Percentiles rank a stretch among this genome's conserved stretches.
Evolutionary conservation across 257 asterid species (phyloP).

Genomic region (Salvia rosmarinus): DNA sequence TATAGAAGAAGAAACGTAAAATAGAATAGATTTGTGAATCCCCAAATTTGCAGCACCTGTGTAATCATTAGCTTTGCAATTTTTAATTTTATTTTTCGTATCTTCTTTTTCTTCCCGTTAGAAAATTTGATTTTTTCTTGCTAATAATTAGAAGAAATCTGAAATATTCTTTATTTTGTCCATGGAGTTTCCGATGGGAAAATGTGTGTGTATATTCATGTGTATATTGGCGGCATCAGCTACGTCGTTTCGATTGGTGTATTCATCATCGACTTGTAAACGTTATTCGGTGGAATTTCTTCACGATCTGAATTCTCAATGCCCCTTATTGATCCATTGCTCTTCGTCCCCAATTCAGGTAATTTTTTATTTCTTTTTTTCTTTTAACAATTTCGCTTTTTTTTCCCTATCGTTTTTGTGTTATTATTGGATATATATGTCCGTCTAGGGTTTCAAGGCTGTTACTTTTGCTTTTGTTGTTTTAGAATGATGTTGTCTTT

Average conservation of each 20-base stretch:
- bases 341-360: slow-evolving; percentile 45
- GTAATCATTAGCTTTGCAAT: neutral
- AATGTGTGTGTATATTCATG: slow-evolving; percentile 31
- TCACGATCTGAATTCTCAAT: slow-evolving; percentile 48
- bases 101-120: neutral
- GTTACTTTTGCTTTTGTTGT: neutral
- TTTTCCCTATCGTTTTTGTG: neutral
- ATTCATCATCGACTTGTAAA: slow-evolving; percentile 31
- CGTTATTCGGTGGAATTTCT: slow-evolving; percentile 40
- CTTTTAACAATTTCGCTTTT: neutral
- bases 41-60: slow-evolving; percentile 25
- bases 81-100: neutral
- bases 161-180: slow-evolving; percentile 11
- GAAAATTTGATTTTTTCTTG: slow-evolving; percentile 19
- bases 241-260: slow-evolving; percentile 28
- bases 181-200: slow-evolving; percentile 41
- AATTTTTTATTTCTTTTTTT: neutral
- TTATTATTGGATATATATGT: neutral
- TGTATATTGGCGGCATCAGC: slow-evolving; percentile 39
- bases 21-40: slow-evolving; percentile 12
- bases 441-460: slow-evolving; percentile 3
- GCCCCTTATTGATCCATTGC: slow-evolving; percentile 37
- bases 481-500: slow-evolving; percentile 1
- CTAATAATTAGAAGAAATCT: slow-evolving; percentile 14
- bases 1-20: neutral